Percentiles rank a stretch among this genome's conserved stretches.
Evolutionary conservation across 371 early-diverging fungal species (phyloP).

Genomic region (Parasitella parasitica): DNA sequence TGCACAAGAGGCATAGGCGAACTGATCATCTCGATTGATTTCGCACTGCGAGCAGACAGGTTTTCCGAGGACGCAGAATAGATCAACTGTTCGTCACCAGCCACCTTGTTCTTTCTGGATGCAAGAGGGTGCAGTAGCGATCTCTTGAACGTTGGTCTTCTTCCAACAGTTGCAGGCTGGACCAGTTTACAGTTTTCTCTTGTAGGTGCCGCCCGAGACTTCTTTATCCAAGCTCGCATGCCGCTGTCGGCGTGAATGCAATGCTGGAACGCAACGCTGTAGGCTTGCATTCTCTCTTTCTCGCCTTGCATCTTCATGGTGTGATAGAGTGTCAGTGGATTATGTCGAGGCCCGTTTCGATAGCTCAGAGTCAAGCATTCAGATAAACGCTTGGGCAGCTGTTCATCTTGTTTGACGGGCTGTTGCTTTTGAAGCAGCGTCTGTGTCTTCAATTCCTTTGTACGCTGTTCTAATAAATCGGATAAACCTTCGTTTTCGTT

Average conservation of each 20-base stretch:
- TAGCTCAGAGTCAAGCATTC: conserved; percentile 40
- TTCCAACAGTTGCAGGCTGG: neutral
- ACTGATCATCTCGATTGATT: conserved; percentile 11
- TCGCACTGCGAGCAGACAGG: neutral
- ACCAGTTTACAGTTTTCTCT: conserved; percentile 16
- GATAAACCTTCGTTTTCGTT: conserved; percentile 37
- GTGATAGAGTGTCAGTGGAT: conserved; percentile 46
- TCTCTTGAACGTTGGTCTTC: conserved; percentile 13
- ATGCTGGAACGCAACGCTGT: conserved; percentile 41
- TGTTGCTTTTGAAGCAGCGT: conserved; percentile 8
- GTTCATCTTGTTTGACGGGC: conserved; percentile 9
- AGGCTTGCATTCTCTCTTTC: conserved; percentile 34
- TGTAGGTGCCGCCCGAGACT: conserved; percentile 8
- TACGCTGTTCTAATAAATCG: conserved; percentile 38
- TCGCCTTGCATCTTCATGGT: conserved; percentile 45
- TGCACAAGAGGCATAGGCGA: neutral
- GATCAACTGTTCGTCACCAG: conserved; percentile 2
- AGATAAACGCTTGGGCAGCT: conserved; percentile 17
- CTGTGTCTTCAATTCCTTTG: conserved; percentile 30
- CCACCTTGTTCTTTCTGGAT: conserved; percentile 9
- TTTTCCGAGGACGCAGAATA: conserved; percentile 13
- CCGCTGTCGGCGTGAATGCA: conserved; percentile 47
- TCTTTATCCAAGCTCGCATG: conserved; percentile 37
- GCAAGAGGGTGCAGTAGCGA: conserved; percentile 17
- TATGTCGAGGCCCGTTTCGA: conserved; percentile 39